Percentiles rank a stretch among this genome's conserved stretches.
Evolutionary conservation across 257 asterid genomes (phyloP).

Genomic region (Verbena officinalis): DNA sequence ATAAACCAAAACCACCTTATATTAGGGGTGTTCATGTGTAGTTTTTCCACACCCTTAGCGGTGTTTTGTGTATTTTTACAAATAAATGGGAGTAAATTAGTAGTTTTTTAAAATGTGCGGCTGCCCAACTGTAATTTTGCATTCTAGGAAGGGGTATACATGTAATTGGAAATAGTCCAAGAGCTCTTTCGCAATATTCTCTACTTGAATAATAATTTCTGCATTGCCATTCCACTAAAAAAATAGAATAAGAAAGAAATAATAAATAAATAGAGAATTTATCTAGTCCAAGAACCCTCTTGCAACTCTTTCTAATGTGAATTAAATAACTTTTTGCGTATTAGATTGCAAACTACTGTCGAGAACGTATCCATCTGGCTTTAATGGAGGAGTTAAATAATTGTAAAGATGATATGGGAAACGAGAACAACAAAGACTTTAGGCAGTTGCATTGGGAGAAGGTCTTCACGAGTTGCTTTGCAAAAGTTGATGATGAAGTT

Average conservation of each 20-base stretch:
- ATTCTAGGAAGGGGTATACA: too few relatives aligned
- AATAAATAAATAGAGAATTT: not conserved
- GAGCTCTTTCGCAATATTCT: not conserved
- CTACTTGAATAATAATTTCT: too few relatives aligned
- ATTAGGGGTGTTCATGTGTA: too few relatives aligned
- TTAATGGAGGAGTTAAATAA: conserved; percentile 61
- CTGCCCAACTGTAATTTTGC: too few relatives aligned
- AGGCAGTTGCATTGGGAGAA: conserved; percentile 73
- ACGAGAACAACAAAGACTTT: conserved; percentile 45
- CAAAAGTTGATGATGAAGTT: conserved; percentile 76
- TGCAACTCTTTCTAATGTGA: not conserved
- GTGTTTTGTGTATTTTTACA: too few relatives aligned
- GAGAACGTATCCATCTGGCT: conserved; percentile 71
- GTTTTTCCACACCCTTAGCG: too few relatives aligned
- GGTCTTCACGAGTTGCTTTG: conserved; percentile 65
- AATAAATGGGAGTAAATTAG: too few relatives aligned
- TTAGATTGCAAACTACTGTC: conserved; percentile 86
- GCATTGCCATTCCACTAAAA: too few relatives aligned
- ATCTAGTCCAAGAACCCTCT: not conserved
- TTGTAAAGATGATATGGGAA: conserved; percentile 31
- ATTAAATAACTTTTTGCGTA: not conserved
- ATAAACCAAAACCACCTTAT: too few relatives aligned
- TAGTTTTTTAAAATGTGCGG: too few relatives aligned
- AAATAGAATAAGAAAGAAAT: not conserved
- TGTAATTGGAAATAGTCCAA: not conserved